Percentiles rank a stretch among this genome's conserved stretches.
Evolutionary conservation across 257 asterid species (phyloP).

Genomic region (Parsonsia alboflavescens): DNA sequence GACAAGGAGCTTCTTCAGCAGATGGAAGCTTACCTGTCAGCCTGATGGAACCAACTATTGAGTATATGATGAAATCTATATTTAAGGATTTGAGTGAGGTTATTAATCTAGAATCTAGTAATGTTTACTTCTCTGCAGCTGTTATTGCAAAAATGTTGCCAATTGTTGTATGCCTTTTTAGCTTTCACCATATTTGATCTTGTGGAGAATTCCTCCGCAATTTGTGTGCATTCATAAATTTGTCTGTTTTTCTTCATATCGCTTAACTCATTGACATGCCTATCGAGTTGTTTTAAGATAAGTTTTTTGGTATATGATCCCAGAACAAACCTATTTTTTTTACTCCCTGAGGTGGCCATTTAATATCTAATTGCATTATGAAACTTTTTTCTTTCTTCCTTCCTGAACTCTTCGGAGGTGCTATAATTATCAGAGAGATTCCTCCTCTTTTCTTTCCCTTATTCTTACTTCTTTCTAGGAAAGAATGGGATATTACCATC

Average conservation of each 20-base stretch:
- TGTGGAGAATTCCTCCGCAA: slow-evolving; percentile 2
- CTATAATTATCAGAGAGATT: not conserved
- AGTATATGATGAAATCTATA: slow-evolving; percentile 54
- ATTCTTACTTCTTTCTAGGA: not conserved
- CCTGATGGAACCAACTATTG: slow-evolving; percentile 71
- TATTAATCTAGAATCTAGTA: slow-evolving; percentile 20
- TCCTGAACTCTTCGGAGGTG: not conserved
- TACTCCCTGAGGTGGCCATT: not conserved
- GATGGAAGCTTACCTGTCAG: slow-evolving; percentile 39
- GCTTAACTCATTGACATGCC: not conserved
- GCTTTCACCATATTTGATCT: not conserved
- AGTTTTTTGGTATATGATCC: not conserved
- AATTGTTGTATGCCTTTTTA: not conserved
- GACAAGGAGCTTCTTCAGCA: slow-evolving; percentile 34
- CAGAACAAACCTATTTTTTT: not conserved
- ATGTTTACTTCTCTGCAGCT: slow-evolving; percentile 17
- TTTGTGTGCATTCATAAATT: not conserved
- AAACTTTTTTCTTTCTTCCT: not conserved
- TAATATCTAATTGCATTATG: not conserved
- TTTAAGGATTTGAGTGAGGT: slow-evolving; percentile 68
- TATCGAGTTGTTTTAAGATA: not conserved
- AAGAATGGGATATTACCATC: not conserved
- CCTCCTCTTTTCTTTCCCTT: not conserved
- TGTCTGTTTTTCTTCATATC: not conserved
- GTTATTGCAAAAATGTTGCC: not conserved